Percentiles rank a stretch among this genome's conserved stretches.
These are phyloP conservation scores for Chondrus crispus DNA, from an alignment of 23 red algal genomes.

Conservation along the genomic window DNA sequence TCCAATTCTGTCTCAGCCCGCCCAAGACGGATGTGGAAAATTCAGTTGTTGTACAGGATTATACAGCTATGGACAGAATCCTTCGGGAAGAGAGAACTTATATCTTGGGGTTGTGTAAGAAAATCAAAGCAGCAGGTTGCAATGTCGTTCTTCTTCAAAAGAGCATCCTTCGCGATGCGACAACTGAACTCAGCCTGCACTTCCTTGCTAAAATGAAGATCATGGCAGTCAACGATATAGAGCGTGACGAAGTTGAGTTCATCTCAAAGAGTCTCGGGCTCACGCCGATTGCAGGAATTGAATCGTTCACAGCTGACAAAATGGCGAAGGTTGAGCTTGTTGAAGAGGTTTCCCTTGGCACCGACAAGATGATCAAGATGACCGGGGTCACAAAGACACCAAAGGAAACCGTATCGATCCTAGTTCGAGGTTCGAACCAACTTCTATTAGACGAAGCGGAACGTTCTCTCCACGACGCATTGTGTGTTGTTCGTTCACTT, in stretches of 20 bases:
- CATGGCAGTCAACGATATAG: constrained; percentile 96
- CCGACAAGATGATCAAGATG: constrained; percentile 85
- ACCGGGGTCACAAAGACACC: constrained; percentile 40
- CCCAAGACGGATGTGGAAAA: constrained; percentile 99
- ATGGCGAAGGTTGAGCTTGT: constrained; percentile 94
- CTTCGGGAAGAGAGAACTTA: constrained; percentile 93
- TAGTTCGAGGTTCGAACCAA: constrained; percentile 91
- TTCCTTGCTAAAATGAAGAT: constrained; percentile 99
- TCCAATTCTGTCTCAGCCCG: constrained; percentile 92
- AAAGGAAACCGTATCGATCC: constrained; percentile 79
- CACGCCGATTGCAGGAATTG: constrained; percentile 86
- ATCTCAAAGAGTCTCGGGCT: constrained; percentile 92
- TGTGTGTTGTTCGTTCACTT: constrained; percentile 95
- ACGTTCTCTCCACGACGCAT: constrained; percentile 94
- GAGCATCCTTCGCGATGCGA: constrained; percentile 94
- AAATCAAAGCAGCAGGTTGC: constrained; percentile 92
- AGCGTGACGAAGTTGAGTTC: constrained; percentile 92
- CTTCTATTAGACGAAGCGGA: constrained; percentile 95
- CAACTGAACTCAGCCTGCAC: constrained; percentile 93
- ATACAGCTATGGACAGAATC: constrained; percentile 93
- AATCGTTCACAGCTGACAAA: constrained; percentile 90
- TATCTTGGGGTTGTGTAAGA: constrained; percentile 89
- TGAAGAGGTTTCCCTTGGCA: constrained; percentile 77
- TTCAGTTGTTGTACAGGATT: constrained; percentile 97
- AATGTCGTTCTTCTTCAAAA: constrained; percentile 99